A percentile compares a stretch with the other conserved stretches of the same genome.
Conservation (phyloP, 164 flowering plant species). For the Stephania yunnanensis region DNA sequence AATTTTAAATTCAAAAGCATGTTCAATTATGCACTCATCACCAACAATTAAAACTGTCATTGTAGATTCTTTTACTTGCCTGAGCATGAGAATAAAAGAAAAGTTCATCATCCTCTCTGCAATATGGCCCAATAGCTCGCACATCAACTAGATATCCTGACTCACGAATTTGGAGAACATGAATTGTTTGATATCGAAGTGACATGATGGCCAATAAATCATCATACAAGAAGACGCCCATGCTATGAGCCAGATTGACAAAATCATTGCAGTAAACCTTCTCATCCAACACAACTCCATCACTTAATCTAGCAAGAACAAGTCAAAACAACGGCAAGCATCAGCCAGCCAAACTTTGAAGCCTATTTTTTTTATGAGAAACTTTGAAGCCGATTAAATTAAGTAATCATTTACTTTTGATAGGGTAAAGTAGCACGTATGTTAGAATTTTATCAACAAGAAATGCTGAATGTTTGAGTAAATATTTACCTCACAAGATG, state of each 20-base stretch:
- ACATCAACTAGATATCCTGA: slow-evolving; percentile 82
- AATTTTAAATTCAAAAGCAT: neutral
- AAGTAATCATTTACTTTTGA: too few relatives aligned
- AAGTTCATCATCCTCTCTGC: slow-evolving; percentile 97
- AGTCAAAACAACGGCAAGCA: slow-evolving; percentile 1
- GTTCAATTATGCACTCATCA: neutral
- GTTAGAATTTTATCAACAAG: too few relatives aligned
- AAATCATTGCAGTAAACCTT: slow-evolving; percentile 82
- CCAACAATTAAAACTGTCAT: neutral
- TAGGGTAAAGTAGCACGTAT: too few relatives aligned
- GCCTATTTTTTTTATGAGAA: neutral
- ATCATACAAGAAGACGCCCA: slow-evolving; percentile 93
- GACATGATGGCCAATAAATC: slow-evolving; percentile 88
- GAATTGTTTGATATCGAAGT: slow-evolving; percentile 83
- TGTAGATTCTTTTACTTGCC: slow-evolving; percentile 41
- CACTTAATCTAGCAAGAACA: slow-evolving; percentile 54
- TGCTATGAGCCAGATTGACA: slow-evolving; percentile 67
- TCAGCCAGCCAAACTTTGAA: neutral
- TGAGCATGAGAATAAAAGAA: slow-evolving; percentile 77
- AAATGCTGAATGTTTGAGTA: neutral
- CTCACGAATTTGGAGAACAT: slow-evolving; percentile 88
- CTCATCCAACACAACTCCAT: slow-evolving; percentile 78
- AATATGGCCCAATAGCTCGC: slow-evolving; percentile 74
- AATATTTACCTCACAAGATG: slow-evolving; percentile 68
- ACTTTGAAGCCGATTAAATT: neutral